Conservation (phyloP, 2,329 filamentous ascomycete genomes). For the Pseudocercospora vitis region DNA sequence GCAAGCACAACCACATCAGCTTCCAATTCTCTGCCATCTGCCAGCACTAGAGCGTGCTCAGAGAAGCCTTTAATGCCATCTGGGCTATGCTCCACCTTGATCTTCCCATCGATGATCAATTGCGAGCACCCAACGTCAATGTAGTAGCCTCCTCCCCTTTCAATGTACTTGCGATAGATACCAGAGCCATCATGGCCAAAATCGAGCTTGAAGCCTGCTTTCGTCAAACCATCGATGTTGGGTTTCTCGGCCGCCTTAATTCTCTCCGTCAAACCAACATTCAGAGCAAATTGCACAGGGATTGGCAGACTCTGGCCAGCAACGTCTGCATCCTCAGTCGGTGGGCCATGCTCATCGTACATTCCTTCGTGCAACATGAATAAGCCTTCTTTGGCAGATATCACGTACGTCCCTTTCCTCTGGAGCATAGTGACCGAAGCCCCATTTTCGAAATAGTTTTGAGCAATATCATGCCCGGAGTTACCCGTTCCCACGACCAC, state of each 20-base stretch:
- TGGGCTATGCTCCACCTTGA: constrained; percentile 55
- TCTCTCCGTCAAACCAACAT: constrained; percentile 48
- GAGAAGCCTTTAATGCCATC: constrained; percentile 57
- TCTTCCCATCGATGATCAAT: constrained; percentile 51
- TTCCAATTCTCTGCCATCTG: constrained; percentile 58
- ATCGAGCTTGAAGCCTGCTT: constrained; percentile 63
- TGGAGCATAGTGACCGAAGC: constrained; percentile 70
- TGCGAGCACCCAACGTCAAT: constrained; percentile 48
- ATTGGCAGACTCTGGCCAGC: constrained; percentile 58
- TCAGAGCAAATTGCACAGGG: constrained; percentile 60
- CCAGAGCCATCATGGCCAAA: constrained; percentile 58
- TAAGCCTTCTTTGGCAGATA: constrained; percentile 58
- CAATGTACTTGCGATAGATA: constrained; percentile 63
- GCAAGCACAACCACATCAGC: constrained; percentile 62
- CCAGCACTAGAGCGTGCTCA: constrained; percentile 40
- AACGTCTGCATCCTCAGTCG: constrained; percentile 66
- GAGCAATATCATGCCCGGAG: constrained; percentile 53
- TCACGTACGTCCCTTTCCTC: constrained; percentile 64
- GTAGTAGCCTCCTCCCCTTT: constrained; percentile 65
- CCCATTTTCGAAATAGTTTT: constrained; percentile 61
- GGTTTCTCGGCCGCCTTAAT: constrained; percentile 37
- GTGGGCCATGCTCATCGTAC: constrained; percentile 54
- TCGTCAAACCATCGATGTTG: constrained; percentile 42
- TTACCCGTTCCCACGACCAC: constrained; percentile 53
- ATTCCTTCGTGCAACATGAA: constrained; percentile 50